Percentiles rank a stretch among this genome's conserved stretches.
These are phyloP conservation scores for Rosa multiflora DNA, from an alignment of 306 rosid genomes.

Conservation along the genomic window DNA sequence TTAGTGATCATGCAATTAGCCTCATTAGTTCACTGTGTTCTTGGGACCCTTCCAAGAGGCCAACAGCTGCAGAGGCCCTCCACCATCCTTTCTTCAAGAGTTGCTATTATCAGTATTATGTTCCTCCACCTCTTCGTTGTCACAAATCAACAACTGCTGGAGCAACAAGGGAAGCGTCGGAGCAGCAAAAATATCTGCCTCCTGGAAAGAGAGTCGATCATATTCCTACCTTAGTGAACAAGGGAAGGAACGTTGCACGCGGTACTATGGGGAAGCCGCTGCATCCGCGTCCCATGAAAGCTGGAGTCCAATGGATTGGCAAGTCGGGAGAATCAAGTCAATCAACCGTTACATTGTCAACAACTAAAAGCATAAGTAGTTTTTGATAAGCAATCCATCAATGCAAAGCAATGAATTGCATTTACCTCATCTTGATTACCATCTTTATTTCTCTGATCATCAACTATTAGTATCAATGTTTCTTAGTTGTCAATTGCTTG, in stretches of 20 bases:
- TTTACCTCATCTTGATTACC: too few species aligned
- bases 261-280: background rate
- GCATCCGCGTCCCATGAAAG: slow-evolving; percentile 59
- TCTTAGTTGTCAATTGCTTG: too few species aligned
- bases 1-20: background rate
- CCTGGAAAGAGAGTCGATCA: slow-evolving; percentile 17
- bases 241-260: background rate
- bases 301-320: slow-evolving; percentile 72
- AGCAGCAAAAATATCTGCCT: slow-evolving; percentile 58
- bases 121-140: background rate
- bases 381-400: too few species aligned
- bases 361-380: background rate
- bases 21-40: slow-evolving; percentile 11
- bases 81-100: slow-evolving; percentile 6
- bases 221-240: background rate
- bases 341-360: background rate
- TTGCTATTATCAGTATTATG: background rate
- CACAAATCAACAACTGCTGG: slow-evolving; percentile 34
- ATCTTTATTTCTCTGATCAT: too few species aligned
- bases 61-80: slow-evolving; percentile 10
- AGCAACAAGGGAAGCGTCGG: slow-evolving; percentile 35
- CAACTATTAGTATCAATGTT: too few species aligned
- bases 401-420: too few species aligned
- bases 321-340: slow-evolving; percentile 27
- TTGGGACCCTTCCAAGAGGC: slow-evolving; percentile 2